Evolutionary conservation across 176 grass and related monocot genomes (phyloP).

Genomic region (Calamus simplicifolius): DNA sequence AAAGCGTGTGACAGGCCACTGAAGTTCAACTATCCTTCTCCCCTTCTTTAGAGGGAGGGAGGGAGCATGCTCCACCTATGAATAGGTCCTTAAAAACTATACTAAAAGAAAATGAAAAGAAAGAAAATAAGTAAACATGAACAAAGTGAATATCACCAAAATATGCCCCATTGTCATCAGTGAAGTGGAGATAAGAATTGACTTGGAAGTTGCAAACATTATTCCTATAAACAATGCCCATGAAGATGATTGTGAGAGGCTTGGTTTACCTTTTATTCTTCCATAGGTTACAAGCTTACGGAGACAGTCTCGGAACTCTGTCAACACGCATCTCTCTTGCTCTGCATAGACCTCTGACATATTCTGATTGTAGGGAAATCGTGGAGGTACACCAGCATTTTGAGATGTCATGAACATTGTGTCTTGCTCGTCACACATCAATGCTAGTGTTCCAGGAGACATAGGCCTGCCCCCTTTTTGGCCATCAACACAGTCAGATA

Average conservation of each 20-base stretch:
- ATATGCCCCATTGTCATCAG: too few species aligned
- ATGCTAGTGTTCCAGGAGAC: conserved; percentile 81
- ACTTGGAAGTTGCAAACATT: neutral
- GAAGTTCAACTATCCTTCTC: too few species aligned
- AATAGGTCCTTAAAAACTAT: too few species aligned
- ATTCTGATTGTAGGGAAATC: conserved; percentile 31
- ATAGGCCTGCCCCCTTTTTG: conserved; percentile 63
- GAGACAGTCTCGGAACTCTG: conserved; percentile 67
- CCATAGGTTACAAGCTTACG: conserved; percentile 56
- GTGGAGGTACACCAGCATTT: conserved; percentile 24
- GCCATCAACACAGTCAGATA: conserved; percentile 33
- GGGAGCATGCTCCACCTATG: too few species aligned
- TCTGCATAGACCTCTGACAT: conserved; percentile 52
- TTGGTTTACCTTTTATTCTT: conserved; percentile 75
- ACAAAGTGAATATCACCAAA: too few species aligned
- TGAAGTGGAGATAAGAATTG: neutral
- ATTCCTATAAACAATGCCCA: neutral
- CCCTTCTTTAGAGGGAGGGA: too few species aligned
- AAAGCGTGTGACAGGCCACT: too few species aligned
- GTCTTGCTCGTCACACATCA: conserved; percentile 88
- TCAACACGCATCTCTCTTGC: conserved; percentile 80
- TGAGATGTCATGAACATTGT: conserved; percentile 45
- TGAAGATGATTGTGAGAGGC: conserved; percentile 12
- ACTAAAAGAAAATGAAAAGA: too few species aligned
- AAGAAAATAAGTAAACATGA: too few species aligned